Conservation (phyloP, 768 basidiomycete species). For the Tylopilus sp. region DNA sequence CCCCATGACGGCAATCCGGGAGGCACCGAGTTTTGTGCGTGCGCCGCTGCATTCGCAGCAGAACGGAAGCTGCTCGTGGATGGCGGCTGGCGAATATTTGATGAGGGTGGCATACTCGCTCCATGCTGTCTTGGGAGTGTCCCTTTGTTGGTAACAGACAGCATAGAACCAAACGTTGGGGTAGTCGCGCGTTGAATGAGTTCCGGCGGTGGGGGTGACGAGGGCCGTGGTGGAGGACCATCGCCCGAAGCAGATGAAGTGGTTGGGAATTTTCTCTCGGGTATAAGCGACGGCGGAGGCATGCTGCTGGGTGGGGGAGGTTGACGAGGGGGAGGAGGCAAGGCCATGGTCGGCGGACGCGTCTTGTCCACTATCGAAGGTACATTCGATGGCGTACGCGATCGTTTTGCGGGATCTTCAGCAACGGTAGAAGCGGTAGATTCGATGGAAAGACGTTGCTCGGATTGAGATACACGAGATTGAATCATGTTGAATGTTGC, state of each 20-base stretch:
- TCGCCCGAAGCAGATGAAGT: conserved; percentile 48
- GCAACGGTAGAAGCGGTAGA: conserved; percentile 55
- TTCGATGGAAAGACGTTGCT: conserved; percentile 71
- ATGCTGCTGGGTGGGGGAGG: conserved; percentile 71
- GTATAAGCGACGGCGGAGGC: conserved; percentile 75
- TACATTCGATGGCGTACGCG: conserved; percentile 61
- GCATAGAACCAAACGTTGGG: conserved; percentile 67
- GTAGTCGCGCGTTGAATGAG: conserved; percentile 91
- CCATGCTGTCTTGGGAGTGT: conserved; percentile 57
- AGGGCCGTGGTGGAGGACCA: conserved; percentile 78
- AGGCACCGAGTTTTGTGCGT: conserved; percentile 44
- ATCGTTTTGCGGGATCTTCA: conserved; percentile 46
- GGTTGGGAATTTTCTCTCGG: conserved; percentile 55
- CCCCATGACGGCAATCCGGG: conserved; percentile 46
- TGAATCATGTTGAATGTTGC: conserved; percentile 44
- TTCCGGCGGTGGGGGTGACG: conserved; percentile 89
- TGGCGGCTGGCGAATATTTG: conserved; percentile 63
- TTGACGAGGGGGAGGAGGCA: conserved; percentile 74
- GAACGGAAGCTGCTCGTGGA: conserved; percentile 85
- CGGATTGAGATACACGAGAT: conserved; percentile 50
- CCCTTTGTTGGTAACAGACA: conserved; percentile 52
- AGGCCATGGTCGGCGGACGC: conserved; percentile 78
- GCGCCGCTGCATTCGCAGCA: conserved; percentile 55
- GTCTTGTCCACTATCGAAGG: conserved; percentile 66
- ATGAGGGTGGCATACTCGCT: conserved; percentile 73